Base-by-base conservation (phyloP, 208 protist genomes). In the Trypanosomatidae sp. region DNA sequence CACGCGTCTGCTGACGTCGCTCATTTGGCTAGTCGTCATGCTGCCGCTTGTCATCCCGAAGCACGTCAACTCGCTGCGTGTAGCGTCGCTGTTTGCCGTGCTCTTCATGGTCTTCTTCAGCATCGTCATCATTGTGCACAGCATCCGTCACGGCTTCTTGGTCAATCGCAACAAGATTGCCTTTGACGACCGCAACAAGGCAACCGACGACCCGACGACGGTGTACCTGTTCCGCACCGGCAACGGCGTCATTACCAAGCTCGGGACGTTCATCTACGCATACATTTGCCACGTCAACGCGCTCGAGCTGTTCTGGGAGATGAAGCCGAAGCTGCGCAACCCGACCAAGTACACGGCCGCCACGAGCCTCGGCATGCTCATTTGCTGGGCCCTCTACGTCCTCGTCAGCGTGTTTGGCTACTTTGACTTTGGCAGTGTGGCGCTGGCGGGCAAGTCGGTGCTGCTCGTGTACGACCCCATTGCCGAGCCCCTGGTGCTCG, bases 1-100 rank as follows among this genome's bases (percentile, higher is more conserved):
- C 4, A 43, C 33, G 10, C 62, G 56, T 22, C 28, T 75, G 15
- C 30, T 81, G 6, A 68, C 56, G 11, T 30, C 24, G 22, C 13
- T 68, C 16, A 38, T 75, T 1, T 81, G 71, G 71, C n/a, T 62
- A 2, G 48, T 44, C 33, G 23, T 53, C 20, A 82, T 86, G 76
- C 41, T 86, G 18, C 67, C 76, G 16, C 42, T 82, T 38, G 56
- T 61, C 15, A 49, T 81, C 18, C 71, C 70, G 16, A 76, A 77
- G 48, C 49, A 70, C 27, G 55, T 86, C 48, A 67, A 86, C 59
- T 74, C 71, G 6, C 68, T 86, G 8, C 67, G 71, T 19, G 72
- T 76, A 49, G 47, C 68, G 20, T 79, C 71, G 10, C 37, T 59
- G 4, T 18, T 79, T 42, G 76, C 63, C 4, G 52, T 82, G 21